phyloP scores from a whole-genome alignment of 208 protist genomes.

The Vickermania ingenoplastis region DNA sequence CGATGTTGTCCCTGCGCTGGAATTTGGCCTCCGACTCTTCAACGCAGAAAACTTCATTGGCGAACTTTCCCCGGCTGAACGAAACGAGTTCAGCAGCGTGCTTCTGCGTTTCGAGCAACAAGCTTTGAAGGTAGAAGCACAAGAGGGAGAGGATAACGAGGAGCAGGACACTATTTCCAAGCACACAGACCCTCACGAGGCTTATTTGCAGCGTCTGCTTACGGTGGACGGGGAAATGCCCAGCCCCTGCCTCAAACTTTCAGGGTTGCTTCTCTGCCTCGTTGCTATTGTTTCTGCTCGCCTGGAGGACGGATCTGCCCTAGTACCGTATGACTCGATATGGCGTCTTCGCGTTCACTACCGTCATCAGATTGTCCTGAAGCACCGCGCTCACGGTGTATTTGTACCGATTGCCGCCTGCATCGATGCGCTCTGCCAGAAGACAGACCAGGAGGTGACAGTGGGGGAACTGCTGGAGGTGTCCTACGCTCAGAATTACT shows the following conservation, averaged over 20 bases:
- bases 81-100: constrained; percentile 24
- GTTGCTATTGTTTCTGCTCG: constrained; percentile 31
- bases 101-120: constrained; percentile 2
- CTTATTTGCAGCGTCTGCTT: constrained; percentile 68
- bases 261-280: constrained; percentile 51
- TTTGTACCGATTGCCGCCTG: constrained; percentile 51
- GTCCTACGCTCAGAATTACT: constrained; percentile 78
- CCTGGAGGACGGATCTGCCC: background rate
- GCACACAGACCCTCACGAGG: constrained; percentile 20
- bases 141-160: constrained; percentile 5
- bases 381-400: constrained; percentile 61
- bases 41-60: constrained; percentile 84
- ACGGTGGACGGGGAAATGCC: constrained; percentile 80
- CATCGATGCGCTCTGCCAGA: constrained; percentile 52
- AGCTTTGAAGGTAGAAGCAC: background rate
- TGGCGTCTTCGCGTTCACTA: constrained; percentile 75
- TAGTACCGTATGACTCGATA: constrained; percentile 35
- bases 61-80: constrained; percentile 52
- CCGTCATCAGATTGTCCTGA: constrained; percentile 68
- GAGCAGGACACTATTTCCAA: constrained; percentile 5
- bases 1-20: constrained; percentile 46
- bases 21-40: constrained; percentile 74
- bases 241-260: constrained; percentile 44
- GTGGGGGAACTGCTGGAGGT: constrained; percentile 72
- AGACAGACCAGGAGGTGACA: constrained; percentile 30